phyloP scores from a whole-genome alignment of 345 rosid species.

The Populus alba region DNA sequence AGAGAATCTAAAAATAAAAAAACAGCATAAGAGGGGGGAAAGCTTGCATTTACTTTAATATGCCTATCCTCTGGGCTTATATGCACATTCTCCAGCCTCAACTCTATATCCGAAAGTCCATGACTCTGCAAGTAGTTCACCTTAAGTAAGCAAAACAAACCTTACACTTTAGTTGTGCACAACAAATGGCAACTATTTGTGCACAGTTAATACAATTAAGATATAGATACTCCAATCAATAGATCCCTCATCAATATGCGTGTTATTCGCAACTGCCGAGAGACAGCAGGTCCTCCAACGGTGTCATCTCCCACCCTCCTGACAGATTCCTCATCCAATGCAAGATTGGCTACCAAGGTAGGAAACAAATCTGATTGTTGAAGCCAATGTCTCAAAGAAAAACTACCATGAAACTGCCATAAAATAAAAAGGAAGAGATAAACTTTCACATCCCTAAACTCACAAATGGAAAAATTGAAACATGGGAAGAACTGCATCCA shows the following conservation, averaged over 20 bases:
- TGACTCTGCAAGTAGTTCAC: constrained; percentile 97
- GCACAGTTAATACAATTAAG: background rate
- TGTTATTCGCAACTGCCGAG: constrained; percentile 73
- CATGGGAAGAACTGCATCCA: background rate
- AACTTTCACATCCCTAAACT: background rate
- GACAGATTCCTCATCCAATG: constrained; percentile 85
- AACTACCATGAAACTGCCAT: constrained; percentile 84
- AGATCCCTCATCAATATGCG: constrained; percentile 86
- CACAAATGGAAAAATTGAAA: background rate
- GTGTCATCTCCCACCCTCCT: constrained; percentile 88
- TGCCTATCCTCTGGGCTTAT: constrained; percentile 94
- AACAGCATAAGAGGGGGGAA: background rate
- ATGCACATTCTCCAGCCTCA: constrained; percentile 93
- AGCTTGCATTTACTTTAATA: constrained; percentile 57
- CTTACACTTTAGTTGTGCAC: background rate
- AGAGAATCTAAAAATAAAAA: background rate
- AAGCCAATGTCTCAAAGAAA: constrained; percentile 91
- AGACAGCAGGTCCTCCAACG: constrained; percentile 87
- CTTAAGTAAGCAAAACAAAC: constrained; percentile 32
- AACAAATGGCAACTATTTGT: background rate
- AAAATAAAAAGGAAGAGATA: constrained; percentile 4
- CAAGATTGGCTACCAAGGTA: constrained; percentile 86
- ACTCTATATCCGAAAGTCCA: constrained; percentile 93
- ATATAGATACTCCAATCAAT: constrained; percentile 75
- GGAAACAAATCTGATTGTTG: constrained; percentile 96